Conservation (phyloP, 306 rosid species). For the Acacia acuminata region DNA sequence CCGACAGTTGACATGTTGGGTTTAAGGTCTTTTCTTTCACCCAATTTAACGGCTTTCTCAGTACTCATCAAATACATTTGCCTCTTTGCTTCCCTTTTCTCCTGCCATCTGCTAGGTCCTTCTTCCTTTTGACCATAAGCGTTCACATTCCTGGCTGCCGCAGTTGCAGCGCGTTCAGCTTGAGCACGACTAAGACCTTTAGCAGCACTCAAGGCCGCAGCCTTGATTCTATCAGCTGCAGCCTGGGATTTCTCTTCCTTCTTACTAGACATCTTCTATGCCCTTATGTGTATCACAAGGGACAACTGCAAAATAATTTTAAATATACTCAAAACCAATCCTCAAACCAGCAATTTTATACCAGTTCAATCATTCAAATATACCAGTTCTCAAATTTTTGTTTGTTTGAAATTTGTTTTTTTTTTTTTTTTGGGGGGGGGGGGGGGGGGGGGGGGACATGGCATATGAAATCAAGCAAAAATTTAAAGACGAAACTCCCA, state of each 20-base stretch:
- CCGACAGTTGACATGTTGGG: constrained; percentile 48
- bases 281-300: not conserved
- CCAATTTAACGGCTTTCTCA: constrained; percentile 92
- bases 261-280: constrained; percentile 77
- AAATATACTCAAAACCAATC: not conserved
- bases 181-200: constrained; percentile 98
- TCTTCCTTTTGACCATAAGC: constrained; percentile 99
- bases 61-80: constrained; percentile 99
- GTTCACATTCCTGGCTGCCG: constrained; percentile 94
- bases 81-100: constrained; percentile 97
- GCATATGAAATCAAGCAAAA: not conserved
- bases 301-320: not conserved
- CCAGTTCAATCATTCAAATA: not conserved
- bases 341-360: constrained; percentile 17
- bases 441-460: not conserved
- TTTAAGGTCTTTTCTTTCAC: constrained; percentile 85
- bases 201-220: constrained; percentile 89
- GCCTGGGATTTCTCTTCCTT: constrained; percentile 96
- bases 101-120: constrained; percentile 99
- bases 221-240: constrained; percentile 96
- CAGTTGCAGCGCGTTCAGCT: constrained; percentile 93
- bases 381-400: not conserved
- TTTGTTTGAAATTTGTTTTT: too few relatives aligned
- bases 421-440: too few relatives aligned
- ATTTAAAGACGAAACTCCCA: not conserved